Percentiles rank a stretch among this genome's conserved stretches.
These are phyloP conservation scores for Bruguiera sexangula DNA, from an alignment of 345 rosid genomes.

Conservation along the genomic window DNA sequence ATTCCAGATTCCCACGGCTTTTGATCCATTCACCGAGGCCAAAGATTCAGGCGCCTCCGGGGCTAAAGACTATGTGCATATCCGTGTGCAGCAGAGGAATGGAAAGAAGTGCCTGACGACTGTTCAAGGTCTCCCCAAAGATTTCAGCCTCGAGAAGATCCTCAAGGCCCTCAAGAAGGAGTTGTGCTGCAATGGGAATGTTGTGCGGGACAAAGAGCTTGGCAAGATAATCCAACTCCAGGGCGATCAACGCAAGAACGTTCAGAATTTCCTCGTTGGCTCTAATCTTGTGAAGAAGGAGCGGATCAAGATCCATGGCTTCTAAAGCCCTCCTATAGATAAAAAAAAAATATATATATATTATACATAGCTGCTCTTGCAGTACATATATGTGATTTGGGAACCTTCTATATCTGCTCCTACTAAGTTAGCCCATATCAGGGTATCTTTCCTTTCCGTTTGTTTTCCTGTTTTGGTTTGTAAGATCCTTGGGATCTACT, in stretches of 20 bases:
- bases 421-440: too few relatives aligned
- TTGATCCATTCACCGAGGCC: conserved; percentile 71
- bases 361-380: too few relatives aligned
- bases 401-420: too few relatives aligned
- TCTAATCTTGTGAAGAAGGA: conserved; percentile 21
- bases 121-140: conserved; percentile 24
- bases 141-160: conserved; percentile 22
- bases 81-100: conserved; percentile 30
- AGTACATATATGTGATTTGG: too few relatives aligned
- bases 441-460: too few relatives aligned
- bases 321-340: neutral
- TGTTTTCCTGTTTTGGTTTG: too few relatives aligned
- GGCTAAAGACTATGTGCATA: conserved; percentile 17
- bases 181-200: conserved; percentile 31
- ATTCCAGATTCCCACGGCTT: conserved; percentile 53
- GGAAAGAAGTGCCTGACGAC: conserved; percentile 31
- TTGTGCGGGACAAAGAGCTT: conserved; percentile 27
- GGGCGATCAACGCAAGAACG: conserved; percentile 28
- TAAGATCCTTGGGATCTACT: too few relatives aligned
- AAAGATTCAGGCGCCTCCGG: conserved; percentile 51
- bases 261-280: conserved; percentile 17
- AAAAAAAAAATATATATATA: too few relatives aligned
- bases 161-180: conserved; percentile 25
- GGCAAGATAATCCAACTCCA: conserved; percentile 34
- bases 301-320: conserved; percentile 31